Base-by-base conservation (phyloP, 495 filamentous ascomycete genomes). In the Daldinia bambusicola region DNA sequence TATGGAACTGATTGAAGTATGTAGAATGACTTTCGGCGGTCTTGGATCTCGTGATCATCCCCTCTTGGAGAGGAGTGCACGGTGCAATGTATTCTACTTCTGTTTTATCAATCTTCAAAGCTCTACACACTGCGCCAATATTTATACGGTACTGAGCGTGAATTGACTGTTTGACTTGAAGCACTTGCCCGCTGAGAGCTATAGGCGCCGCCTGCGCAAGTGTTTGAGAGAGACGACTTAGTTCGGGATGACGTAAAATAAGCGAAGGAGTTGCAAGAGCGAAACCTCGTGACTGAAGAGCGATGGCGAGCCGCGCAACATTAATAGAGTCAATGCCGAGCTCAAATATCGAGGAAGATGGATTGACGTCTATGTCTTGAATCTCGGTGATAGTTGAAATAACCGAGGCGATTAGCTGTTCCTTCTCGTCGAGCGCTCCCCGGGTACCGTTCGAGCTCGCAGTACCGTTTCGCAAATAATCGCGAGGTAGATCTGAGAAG, bases 281-380 rank as follows among this genome's bases (percentile, higher is more conserved):
- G 63, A 93, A 85, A 0, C 90, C 88, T 1, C 78, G 75, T 12
- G 80, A 76, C 61, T 84, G 87, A 14, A 91, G 77, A n/a, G 69
- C 71, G 0, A 83, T 77, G 0, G 83, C 78, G 20, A 96, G 82
- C 22, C 87, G 85, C 22, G 94, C 88, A 2, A 90, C 90, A 0
- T 91, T 92, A 13, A 97, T 92, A 0, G 92, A 95, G 75, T 95
- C 93, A 6, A 95, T 81, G 0, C 93, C 93, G 2, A 96, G 80
- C 57, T 95, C 92, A 70, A 93, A 96, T 34, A 96, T 87, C 32
- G 85, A 95, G 0, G 90, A 86, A 1, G 80, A 80, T 14, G 81
- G 79, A 1, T 75, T 80, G 37, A 94, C 83, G 1, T 82, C 77
- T 4, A 70, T 71, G 0, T 61, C 37, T 7, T 84, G 70, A 6